Evolutionary conservation across 768 basidiomycete genomes (phyloP), one percentile per base, ranked within the genome.

Genomic region (Pleurotus citrinopileatus): DNA sequence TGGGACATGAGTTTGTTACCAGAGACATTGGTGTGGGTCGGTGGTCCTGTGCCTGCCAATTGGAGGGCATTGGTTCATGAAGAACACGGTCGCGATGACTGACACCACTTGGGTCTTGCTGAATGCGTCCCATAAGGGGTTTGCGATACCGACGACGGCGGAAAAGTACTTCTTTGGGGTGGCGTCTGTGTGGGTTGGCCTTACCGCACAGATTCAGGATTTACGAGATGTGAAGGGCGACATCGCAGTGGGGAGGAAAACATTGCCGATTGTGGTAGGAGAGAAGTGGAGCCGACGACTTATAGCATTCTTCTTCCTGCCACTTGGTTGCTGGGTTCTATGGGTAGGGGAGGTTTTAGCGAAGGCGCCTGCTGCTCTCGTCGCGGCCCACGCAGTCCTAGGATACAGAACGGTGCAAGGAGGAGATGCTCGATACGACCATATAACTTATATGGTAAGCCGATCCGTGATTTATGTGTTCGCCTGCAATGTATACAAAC

Each of bases 381-480:
- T 42, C 1, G 20, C 25, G 7, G 48, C 40, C 1, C 60, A 61
- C 42, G 25, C 51, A 9, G 15, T 53, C 6, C 28, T 61, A 8
- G 58, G 42, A 1, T 59, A 59, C 42, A 56, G 60, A 4, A 53
- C 57, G 17, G 20, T 57, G 43, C 38, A 37, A 6, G 53, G 37
- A 2, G n/a, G 29, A 26, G 48, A 34, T 13, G 20, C 52, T 15
- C 42, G 32, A n/a, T 61, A 59, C 26, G 60, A 59, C 32, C 60
- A 61, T 42, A 56, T 57, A 37, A 61, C 60, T 1, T 61, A 59
- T 26, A 61, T 61, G 60, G 60, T 61, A 13, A 3, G 44, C 32
- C 4, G 40, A 3, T 34, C 32, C 7, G n/a, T n/a, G 10, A 34
- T n/a, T n/a, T n/a, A n/a, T n/a, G n/a, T n/a, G n/a, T n/a, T n/a